phyloP scores from a whole-genome alignment of 2,329 filamentous ascomycete species.

The Coniella lustricola region DNA sequence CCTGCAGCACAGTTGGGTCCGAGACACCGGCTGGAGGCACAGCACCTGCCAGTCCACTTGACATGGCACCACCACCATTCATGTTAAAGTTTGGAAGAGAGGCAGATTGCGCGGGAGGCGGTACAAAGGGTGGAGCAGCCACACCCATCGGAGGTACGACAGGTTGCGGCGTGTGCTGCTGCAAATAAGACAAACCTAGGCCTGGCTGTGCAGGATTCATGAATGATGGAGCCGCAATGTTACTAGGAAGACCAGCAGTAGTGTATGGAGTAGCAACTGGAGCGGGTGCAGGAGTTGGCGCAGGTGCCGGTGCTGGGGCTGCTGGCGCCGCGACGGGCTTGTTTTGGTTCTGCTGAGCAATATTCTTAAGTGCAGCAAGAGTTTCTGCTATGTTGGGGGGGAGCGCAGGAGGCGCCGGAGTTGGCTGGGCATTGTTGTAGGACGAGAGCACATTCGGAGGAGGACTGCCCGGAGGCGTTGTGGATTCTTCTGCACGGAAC shows the following conservation, averaged over 20 bases:
- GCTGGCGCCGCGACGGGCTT: conserved; percentile 27
- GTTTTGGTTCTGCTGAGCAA: conserved; percentile 65
- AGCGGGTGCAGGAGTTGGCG: conserved; percentile 23
- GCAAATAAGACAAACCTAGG: conserved; percentile 20
- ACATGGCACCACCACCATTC: conserved; percentile 29
- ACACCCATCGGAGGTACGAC: conserved; percentile 54
- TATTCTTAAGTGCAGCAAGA: conserved; percentile 71
- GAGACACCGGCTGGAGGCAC: conserved; percentile 28
- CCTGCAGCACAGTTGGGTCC: conserved; percentile 57
- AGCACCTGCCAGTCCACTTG: conserved; percentile 29
- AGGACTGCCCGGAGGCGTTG: conserved; percentile 62
- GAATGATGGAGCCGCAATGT: conserved; percentile 20
- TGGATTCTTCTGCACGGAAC: conserved; percentile 53
- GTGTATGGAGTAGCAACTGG: conserved; percentile 24
- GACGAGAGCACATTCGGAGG: conserved; percentile 39
- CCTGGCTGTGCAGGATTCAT: conserved; percentile 19
- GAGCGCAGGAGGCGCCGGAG: conserved; percentile 35
- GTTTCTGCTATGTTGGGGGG: conserved; percentile 63
- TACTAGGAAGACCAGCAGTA: conserved; percentile 21
- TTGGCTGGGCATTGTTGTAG: conserved; percentile 25
- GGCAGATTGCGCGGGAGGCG: conserved; percentile 26
- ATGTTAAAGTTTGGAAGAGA: conserved; percentile 23
- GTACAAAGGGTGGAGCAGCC: conserved; percentile 30
- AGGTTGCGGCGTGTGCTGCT: conserved; percentile 32
- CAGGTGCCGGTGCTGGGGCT: conserved; percentile 25